These are phyloP conservation scores for Alternaria rosae DNA, from an alignment of 2,329 filamentous ascomycete genomes.

Conservation along the genomic window DNA sequence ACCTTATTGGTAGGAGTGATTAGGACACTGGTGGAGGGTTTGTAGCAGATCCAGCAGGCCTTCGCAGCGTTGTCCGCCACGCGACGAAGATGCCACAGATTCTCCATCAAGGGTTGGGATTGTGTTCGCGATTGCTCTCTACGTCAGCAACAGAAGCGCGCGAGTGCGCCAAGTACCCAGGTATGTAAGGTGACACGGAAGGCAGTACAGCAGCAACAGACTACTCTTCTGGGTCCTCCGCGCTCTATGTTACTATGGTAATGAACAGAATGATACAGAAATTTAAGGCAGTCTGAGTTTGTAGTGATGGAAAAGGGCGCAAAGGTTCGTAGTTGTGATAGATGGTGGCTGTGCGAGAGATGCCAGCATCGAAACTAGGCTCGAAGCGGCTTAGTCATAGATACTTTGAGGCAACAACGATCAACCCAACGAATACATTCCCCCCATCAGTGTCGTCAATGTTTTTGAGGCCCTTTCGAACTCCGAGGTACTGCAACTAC, in stretches of 20 bases:
- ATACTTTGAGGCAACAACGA: slow-evolving; percentile 8
- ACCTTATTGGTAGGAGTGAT: slow-evolving; percentile 92
- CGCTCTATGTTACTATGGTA: background rate
- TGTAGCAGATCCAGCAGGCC: slow-evolving; percentile 90
- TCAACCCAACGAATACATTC: background rate
- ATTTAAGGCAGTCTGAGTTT: background rate
- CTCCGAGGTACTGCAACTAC: background rate
- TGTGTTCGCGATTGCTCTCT: background rate
- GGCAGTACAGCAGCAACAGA: background rate
- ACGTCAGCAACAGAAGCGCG: background rate
- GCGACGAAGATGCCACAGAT: slow-evolving; percentile 83
- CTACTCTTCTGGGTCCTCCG: background rate
- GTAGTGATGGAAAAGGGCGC: background rate
- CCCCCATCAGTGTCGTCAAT: slow-evolving; percentile 16
- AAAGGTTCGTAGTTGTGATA: background rate
- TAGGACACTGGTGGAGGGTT: slow-evolving; percentile 83
- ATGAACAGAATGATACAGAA: background rate
- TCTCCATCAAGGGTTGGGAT: slow-evolving; percentile 60
- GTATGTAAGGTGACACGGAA: background rate
- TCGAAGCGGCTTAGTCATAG: slow-evolving; percentile 8
- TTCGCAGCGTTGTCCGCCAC: slow-evolving; percentile 86
- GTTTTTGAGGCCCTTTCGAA: slow-evolving; percentile 11
- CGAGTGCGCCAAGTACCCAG: background rate
- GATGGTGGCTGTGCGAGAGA: slow-evolving; percentile 3
- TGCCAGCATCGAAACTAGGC: slow-evolving; percentile 15